Evolutionary conservation across 768 basidiomycete species (phyloP).

Genomic region (Macrolepiota fuliginosa): DNA sequence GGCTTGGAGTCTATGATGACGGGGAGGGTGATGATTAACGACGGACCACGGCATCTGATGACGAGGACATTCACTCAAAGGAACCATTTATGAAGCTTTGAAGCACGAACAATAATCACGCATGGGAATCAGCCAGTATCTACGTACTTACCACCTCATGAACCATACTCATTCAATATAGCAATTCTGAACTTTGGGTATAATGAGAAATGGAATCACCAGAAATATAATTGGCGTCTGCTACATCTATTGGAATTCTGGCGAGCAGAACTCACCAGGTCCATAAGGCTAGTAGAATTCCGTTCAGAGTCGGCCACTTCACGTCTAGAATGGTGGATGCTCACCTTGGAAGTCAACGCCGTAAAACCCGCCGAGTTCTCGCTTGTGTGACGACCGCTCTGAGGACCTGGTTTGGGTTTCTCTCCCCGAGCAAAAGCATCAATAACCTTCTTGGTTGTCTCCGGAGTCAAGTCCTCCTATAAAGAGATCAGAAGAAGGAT

Average conservation of each 20-base stretch:
- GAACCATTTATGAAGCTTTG: too few species aligned
- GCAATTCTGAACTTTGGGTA: background rate
- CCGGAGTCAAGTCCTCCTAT: slow-evolving; percentile 82
- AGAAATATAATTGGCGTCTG: slow-evolving; percentile 1
- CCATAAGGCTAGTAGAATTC: slow-evolving; percentile 74
- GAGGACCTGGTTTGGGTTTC: slow-evolving; percentile 93
- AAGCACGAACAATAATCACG: too few species aligned
- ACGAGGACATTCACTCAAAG: too few species aligned
- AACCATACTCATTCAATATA: background rate
- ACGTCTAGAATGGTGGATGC: slow-evolving; percentile 13
- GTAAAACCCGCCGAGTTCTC: slow-evolving; percentile 95
- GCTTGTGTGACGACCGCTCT: slow-evolving; percentile 80
- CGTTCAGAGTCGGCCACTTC: slow-evolving; percentile 13
- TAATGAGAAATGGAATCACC: background rate
- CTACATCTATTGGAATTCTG: slow-evolving; percentile 62
- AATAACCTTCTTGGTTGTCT: slow-evolving; percentile 75
- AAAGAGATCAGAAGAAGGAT: slow-evolving; percentile 13
- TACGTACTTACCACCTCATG: background rate
- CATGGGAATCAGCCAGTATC: background rate
- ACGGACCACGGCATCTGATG: too few species aligned
- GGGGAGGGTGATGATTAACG: slow-evolving; percentile 77
- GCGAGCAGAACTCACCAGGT: slow-evolving; percentile 84
- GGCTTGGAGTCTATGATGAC: slow-evolving; percentile 71
- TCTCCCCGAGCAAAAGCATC: slow-evolving; percentile 77
- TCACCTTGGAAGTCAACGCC: slow-evolving; percentile 69